Evolutionary conservation across 2,329 filamentous ascomycete species (phyloP), one percentile per base, ranked within the genome.

Genomic region (Huntiella savannae): DNA sequence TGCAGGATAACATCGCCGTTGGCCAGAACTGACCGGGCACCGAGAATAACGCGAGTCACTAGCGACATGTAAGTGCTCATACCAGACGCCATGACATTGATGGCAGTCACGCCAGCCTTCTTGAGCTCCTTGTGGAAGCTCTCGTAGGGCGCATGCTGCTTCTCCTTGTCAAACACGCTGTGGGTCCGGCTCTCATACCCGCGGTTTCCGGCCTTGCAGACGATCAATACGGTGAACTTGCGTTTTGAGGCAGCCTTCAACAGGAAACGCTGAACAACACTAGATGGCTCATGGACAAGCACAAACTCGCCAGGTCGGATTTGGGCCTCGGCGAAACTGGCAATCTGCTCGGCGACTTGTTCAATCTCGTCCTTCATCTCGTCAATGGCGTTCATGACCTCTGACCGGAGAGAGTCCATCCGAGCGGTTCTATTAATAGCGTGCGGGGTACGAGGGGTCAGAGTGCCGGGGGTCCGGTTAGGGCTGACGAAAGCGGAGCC

Each of bases 311-410:
- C 86, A 1, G 84, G 82, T 58, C 93, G 84, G 52, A 98, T 93
- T 60, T 95, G 83, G 41, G 92, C 83, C 52, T 93, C 80, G 2
- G 87, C 83, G 53, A 86, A 82, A 16, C 77, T 76, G 2, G 88
- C 83, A 55, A 98, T 92, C 61, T 94, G 86, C 57, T 93, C 85
- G 58, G 95, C 91, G 5, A 86, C 86, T 58, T 88, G 82, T 53
- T 82, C 80, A 48, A 98, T 78, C 63, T 98, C 91, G 57, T 98
- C 91, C 60, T 93, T 82, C 50, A 98, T 86, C 60, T 98, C 91
- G 55, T 85, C 79, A 55, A 98, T 95, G 37, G 87, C 91, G 55
- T 91, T 83, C 53, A 95, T 79, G 19, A 96, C 81, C 61, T 96
- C 91, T 11, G 84, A 84, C 50, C 86, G 82, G 49, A 96, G 68